Evolutionary conservation across 1,139 yeast species (phyloP), one percentile per base, ranked within the genome.

Genomic region (Candida tropicalis): DNA sequence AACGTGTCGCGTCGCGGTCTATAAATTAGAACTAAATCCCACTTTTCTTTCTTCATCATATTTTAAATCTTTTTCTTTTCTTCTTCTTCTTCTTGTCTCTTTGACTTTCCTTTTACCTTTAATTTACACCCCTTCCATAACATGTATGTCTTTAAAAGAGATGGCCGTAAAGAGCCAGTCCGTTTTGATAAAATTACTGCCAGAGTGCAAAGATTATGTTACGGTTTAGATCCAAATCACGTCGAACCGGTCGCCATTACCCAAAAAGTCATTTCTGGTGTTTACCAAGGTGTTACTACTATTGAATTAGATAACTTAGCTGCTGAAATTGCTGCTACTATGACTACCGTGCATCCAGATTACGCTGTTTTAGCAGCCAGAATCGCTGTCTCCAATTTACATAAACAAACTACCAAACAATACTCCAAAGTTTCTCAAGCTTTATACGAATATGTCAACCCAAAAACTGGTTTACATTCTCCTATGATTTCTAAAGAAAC

Each of bases 341-440:
- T 91, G 96, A 88, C 97, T 49, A 93, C 98, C 15, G 81, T 86
- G 48, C 99, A 93, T 65, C 98, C 98, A 17, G 98, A 93, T 68
- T 91, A 93, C 58, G 96, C 97, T 38, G 82, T 82, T 35, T 77
- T 93, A 55, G 99, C 97, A 41, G 98, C 98, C 25, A 84, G 99
- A 68, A 84, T 93, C 49, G 97, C 96, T 28, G 87, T 91, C 40
- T 84, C 95, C 36, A 88, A 89, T 65, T 76, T 91, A 62, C 97
- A 91, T 73, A 90, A 88, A 67, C 96, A 87, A 70, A 91, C 98
- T 45, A 87, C 91, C 56, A 88, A 89, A 68, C 88, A 79, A 60
- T 93, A 87, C 59, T 85, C 95, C 37, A 85, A 82, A 57, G 96
- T 90, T 46, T 71, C 88, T 45, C 75, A 77, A 50, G 78, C 77